phyloP scores from a whole-genome alignment of 1,139 yeast genomes.

The Saccharomyces hybrid region DNA sequence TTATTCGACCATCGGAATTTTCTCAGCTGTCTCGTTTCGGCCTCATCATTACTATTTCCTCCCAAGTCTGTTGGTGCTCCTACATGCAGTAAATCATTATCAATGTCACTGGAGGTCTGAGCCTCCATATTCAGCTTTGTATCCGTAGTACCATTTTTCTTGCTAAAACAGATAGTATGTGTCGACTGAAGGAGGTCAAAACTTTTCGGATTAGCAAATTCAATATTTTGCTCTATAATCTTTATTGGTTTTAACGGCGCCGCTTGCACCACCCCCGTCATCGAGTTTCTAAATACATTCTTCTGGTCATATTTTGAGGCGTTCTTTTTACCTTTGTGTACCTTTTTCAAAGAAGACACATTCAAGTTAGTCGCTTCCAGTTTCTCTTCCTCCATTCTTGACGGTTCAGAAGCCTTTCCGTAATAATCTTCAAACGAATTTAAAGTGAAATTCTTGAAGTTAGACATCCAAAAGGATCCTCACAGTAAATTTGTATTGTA shows the following conservation, averaged over 20 bases:
- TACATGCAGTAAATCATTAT: not conserved
- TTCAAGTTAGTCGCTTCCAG: not conserved
- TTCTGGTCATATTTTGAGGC: not conserved
- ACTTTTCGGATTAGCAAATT: not conserved
- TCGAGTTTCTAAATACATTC: not conserved
- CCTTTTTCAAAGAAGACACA: not conserved
- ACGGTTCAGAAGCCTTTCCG: not conserved
- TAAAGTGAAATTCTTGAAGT: not conserved
- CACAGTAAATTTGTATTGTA: not conserved
- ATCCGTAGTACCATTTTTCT: not conserved
- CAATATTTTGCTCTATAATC: not conserved
- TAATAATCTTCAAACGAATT: not conserved
- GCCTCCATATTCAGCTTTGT: not conserved
- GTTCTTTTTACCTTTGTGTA: not conserved
- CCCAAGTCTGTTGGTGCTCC: not conserved
- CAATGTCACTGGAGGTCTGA: not conserved
- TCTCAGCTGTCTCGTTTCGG: not conserved
- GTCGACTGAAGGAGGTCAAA: not conserved
- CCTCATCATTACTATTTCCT: not conserved
- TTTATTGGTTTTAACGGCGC: not conserved
- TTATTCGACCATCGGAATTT: not conserved
- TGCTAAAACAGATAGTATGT: not conserved
- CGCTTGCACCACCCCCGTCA: not conserved
- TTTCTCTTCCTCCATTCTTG: not conserved
- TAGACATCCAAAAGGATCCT: not conserved